phyloP scores from a whole-genome alignment of 441 rosid genomes.

The Geranium incanum region DNA sequence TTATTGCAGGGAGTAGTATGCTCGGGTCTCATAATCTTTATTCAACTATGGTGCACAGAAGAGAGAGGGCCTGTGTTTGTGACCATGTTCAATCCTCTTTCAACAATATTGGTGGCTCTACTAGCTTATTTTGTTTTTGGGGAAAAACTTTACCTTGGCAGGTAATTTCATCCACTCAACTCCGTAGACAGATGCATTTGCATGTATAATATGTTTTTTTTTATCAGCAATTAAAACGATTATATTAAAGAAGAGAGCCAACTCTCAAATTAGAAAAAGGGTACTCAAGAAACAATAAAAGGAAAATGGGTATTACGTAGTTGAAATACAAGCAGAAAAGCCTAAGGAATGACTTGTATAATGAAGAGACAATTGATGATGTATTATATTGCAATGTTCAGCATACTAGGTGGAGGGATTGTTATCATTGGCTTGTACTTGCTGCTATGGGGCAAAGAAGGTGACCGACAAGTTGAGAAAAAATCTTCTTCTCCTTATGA shows the following conservation, averaged over 20 bases:
- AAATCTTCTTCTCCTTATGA: slow-evolving; percentile 11
- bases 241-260: no score
- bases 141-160: slow-evolving; percentile 56
- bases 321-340: background rate
- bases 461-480: slow-evolving; percentile 24
- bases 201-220: no score
- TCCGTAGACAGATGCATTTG: no score
- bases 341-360: background rate
- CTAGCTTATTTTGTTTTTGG: slow-evolving; percentile 49
- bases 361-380: no score
- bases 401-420: slow-evolving; percentile 45
- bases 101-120: slow-evolving; percentile 42
- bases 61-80: slow-evolving; percentile 59
- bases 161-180: slow-evolving; percentile 28
- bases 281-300: no score
- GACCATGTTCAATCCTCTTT: slow-evolving; percentile 61
- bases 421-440: slow-evolving; percentile 49
- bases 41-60: slow-evolving; percentile 55
- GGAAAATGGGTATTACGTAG: background rate
- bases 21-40: slow-evolving; percentile 38
- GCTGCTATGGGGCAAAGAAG: slow-evolving; percentile 64
- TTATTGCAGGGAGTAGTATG: slow-evolving; percentile 46
- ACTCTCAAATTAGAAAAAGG: no score
- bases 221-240: no score
- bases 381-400: slow-evolving; percentile 22